Evolutionary conservation across 2,329 filamentous ascomycete genomes (phyloP).

Genomic region (Blumeriella jaapii): DNA sequence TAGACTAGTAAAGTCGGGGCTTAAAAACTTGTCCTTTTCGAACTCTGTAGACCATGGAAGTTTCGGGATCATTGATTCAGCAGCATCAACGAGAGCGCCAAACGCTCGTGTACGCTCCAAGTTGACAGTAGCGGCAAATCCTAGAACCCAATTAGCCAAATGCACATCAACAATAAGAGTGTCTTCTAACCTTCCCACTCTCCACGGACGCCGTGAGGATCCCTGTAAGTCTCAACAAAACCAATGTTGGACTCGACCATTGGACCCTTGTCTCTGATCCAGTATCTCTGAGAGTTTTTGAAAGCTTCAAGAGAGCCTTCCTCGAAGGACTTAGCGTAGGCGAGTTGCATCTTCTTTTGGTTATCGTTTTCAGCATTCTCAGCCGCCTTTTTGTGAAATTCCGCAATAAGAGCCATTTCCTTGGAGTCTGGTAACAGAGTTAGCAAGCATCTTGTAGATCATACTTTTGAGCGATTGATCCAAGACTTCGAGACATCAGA

Average conservation of each 20-base stretch:
- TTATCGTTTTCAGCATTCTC: constrained; percentile 62
- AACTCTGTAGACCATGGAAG: constrained; percentile 82
- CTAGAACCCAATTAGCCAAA: constrained; percentile 8
- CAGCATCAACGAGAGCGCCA: constrained; percentile 69
- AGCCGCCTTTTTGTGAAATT: constrained; percentile 56
- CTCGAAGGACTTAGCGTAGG: constrained; percentile 65
- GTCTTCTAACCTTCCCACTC: constrained; percentile 61
- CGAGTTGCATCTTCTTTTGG: constrained; percentile 60
- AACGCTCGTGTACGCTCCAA: constrained; percentile 84
- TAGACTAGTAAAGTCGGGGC: constrained; percentile 89
- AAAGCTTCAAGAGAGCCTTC: constrained; percentile 65
- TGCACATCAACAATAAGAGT: background rate
- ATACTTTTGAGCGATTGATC: too few relatives aligned
- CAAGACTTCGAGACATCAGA: too few relatives aligned
- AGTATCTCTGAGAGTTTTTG: constrained; percentile 69
- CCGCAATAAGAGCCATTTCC: constrained; percentile 58
- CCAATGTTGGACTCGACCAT: constrained; percentile 67
- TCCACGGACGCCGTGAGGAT: constrained; percentile 68
- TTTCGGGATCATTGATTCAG: constrained; percentile 74
- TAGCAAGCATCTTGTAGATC: too few relatives aligned
- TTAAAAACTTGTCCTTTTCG: constrained; percentile 92
- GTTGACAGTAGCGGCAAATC: constrained; percentile 74
- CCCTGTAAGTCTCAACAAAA: constrained; percentile 78
- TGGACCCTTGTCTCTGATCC: constrained; percentile 76
- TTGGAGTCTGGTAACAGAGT: too few relatives aligned